Evolutionary conservation across 345 rosid genomes (phyloP).

Genomic region (Nephelium lappaceum): DNA sequence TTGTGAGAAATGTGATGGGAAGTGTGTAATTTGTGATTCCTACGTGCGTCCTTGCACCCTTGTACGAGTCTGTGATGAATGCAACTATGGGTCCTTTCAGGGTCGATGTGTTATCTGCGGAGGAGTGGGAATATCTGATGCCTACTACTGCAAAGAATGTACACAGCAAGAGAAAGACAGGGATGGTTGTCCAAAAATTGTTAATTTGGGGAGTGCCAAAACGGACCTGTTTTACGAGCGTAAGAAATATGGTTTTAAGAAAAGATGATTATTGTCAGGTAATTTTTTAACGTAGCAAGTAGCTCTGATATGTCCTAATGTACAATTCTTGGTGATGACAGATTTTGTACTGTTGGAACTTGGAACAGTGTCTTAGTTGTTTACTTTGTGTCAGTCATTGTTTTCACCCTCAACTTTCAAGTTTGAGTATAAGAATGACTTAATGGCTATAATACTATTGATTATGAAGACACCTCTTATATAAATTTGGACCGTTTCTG

Average conservation of each 20-base stretch:
- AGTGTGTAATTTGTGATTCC: conserved; percentile 51
- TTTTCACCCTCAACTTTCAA: not conserved
- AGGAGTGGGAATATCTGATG: conserved; percentile 55
- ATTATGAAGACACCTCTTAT: conserved; percentile 6
- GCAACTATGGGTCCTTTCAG: conserved; percentile 54
- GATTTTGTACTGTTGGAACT: not conserved
- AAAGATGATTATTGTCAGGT: conserved; percentile 29
- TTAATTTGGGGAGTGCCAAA: conserved; percentile 46
- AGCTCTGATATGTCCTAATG: not conserved
- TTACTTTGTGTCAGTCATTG: not conserved
- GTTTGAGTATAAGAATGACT: not conserved
- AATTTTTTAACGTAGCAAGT: not conserved
- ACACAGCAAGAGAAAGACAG: conserved; percentile 53
- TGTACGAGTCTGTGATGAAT: conserved; percentile 49
- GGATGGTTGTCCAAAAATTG: conserved; percentile 53
- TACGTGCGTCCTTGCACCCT: conserved; percentile 53
- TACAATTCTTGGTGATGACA: not conserved
- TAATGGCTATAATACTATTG: not conserved
- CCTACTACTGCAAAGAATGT: conserved; percentile 57
- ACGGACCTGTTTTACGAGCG: conserved; percentile 47
- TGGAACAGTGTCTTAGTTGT: not conserved
- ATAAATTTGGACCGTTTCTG: not conserved
- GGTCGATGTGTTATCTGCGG: conserved; percentile 53
- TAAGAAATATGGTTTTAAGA: conserved; percentile 52
- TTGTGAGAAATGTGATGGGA: conserved; percentile 51